phyloP scores from a whole-genome alignment of 140 eudicot species.

The Senecio squalidus region DNA sequence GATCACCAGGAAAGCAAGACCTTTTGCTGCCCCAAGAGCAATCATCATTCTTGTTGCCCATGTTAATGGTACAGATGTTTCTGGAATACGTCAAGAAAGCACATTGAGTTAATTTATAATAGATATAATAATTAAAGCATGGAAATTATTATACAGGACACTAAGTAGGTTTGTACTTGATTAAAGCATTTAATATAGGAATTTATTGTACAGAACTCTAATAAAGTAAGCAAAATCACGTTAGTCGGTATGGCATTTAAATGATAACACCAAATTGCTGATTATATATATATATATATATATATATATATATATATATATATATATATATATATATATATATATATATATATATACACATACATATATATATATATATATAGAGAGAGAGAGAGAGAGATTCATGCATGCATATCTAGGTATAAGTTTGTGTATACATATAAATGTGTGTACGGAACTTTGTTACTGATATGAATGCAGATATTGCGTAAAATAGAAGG shows the following conservation, averaged over 20 bases:
- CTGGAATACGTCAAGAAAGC: slow-evolving; percentile 54
- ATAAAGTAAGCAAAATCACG: too few species aligned
- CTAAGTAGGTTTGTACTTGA: too few species aligned
- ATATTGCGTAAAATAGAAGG: neutral
- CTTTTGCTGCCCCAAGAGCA: slow-evolving; percentile 88
- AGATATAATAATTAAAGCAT: too few species aligned
- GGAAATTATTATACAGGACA: too few species aligned
- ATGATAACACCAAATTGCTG: too few species aligned
- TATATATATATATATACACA: too few species aligned
- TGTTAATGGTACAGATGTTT: slow-evolving; percentile 65
- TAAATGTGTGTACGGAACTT: neutral
- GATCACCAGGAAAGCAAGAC: slow-evolving; percentile 88
- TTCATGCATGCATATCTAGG: too few species aligned
- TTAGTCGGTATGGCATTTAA: too few species aligned
- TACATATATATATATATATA: too few species aligned
- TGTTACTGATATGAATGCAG: neutral
- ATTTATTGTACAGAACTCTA: too few species aligned
- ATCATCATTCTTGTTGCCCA: slow-evolving; percentile 91
- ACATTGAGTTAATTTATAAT: neutral
- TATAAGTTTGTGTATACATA: neutral
- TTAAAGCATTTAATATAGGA: too few species aligned
- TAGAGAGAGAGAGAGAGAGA: too few species aligned
- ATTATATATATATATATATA: neutral
- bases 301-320: neutral
- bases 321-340: neutral